phyloP scores from a whole-genome alignment of 139 green algal species.

The Haematococcus lacustris region DNA sequence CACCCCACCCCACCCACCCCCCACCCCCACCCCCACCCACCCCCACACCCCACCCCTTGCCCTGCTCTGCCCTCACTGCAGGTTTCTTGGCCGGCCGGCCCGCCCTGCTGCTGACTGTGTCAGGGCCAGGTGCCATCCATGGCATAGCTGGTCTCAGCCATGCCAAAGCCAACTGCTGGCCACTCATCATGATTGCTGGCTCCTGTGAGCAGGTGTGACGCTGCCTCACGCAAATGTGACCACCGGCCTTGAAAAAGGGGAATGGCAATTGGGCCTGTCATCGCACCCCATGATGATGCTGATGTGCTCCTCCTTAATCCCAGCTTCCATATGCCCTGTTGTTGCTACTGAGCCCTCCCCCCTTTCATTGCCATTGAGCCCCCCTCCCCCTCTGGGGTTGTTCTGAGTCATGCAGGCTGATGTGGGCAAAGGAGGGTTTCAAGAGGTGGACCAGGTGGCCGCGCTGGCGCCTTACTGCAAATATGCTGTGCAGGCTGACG shows the following conservation, averaged over 20 bases:
- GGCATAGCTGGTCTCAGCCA: constrained; percentile 66
- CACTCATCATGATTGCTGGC: constrained; percentile 67
- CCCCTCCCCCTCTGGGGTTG: no score
- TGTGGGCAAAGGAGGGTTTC: constrained; percentile 73
- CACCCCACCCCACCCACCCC: no score
- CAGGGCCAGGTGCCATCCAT: constrained; percentile 67
- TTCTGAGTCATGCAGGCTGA: constrained; percentile 44
- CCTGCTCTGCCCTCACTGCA: no score
- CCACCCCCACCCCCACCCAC: no score
- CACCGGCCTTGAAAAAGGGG: no score
- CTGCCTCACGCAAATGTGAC: neutral
- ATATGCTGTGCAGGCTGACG: constrained; percentile 9
- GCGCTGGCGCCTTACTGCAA: constrained; percentile 7
- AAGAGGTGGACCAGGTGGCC: constrained; percentile 75
- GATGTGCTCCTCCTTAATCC: no score
- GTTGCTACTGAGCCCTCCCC: no score
- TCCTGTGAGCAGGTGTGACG: constrained; percentile 14
- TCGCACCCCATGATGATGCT: no score
- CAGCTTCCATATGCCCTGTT: no score
- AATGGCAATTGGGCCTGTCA: constrained; percentile 7
- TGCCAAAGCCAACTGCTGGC: constrained; percentile 68
- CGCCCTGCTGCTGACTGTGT: constrained; percentile 74
- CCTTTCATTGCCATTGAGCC: no score
- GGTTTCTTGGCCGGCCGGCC: constrained; percentile 69
- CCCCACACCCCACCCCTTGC: no score